These are phyloP conservation scores for sorghum (Sorghum bicolor) DNA, from an alignment of 176 grass and related monocot species.

Conservation along the genomic window Sorghum_bicolor_NCBIv3 NC_012872.2:66955501-66956000, in stretches of 20 bases:
- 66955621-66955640: conserved; percentile 1
- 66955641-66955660: conserved; percentile 17
- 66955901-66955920: neutral
- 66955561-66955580: neutral
- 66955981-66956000: neutral
- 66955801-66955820: conserved; percentile 41
- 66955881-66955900: conserved; percentile 15
- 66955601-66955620: neutral
- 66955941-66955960: conserved; percentile 1
- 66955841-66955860: neutral
- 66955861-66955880: conserved; percentile 23
- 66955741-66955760: conserved; percentile 21
- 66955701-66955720: conserved; percentile 67
- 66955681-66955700: conserved; percentile 63
- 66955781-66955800: conserved; percentile 59
- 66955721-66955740: conserved; percentile 32
- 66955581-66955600: neutral
- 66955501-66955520: conserved; percentile 18
- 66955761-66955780: conserved; percentile 50
- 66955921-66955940: conserved; percentile 26
- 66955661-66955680: conserved; percentile 53
- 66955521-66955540: conserved; percentile 13
- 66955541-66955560: conserved; percentile 20
- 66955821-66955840: conserved; percentile 33
- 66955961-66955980: neutral